Conservation (phyloP, 2,329 filamentous ascomycete species). For the Zarea fungicola region DNA sequence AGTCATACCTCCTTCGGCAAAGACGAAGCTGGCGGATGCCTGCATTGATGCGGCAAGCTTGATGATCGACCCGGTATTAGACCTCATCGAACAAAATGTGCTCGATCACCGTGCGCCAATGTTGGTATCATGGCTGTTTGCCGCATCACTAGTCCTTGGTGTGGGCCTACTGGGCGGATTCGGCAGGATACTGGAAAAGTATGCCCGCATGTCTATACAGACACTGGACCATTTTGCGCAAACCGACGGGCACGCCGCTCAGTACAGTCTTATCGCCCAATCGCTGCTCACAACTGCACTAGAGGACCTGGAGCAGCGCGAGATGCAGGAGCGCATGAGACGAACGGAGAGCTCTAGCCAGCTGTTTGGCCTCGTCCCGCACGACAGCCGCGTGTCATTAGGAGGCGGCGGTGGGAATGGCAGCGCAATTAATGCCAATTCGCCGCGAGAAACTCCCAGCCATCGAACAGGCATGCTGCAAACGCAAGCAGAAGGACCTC, state of each 20-base stretch:
- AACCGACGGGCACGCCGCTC: slow-evolving; percentile 44
- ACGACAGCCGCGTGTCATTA: slow-evolving; percentile 5
- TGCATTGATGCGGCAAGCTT: slow-evolving; percentile 51
- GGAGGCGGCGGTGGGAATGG: neutral
- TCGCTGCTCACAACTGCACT: slow-evolving; percentile 42
- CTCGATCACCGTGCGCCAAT: slow-evolving; percentile 44
- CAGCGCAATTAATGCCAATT: neutral
- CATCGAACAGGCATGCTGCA: neutral
- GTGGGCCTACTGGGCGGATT: slow-evolving; percentile 47
- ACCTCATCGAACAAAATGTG: slow-evolving; percentile 36
- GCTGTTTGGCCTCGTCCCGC: slow-evolving; percentile 45
- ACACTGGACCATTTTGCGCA: slow-evolving; percentile 45
- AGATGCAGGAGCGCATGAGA: slow-evolving; percentile 40
- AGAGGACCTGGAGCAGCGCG: slow-evolving; percentile 42
- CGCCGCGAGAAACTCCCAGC: neutral
- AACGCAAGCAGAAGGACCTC: neutral
- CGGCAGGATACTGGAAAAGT: slow-evolving; percentile 46
- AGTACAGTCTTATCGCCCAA: slow-evolving; percentile 50
- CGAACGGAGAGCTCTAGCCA: slow-evolving; percentile 47
- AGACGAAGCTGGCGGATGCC: slow-evolving; percentile 47
- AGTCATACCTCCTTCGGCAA: slow-evolving; percentile 31
- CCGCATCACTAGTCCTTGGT: slow-evolving; percentile 46
- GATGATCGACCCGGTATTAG: slow-evolving; percentile 45
- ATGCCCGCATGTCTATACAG: slow-evolving; percentile 42
- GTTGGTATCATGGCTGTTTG: slow-evolving; percentile 50